Conservation (phyloP, 1,284 basidiomycete species). For the Leucoagaricus sp. region DNA sequence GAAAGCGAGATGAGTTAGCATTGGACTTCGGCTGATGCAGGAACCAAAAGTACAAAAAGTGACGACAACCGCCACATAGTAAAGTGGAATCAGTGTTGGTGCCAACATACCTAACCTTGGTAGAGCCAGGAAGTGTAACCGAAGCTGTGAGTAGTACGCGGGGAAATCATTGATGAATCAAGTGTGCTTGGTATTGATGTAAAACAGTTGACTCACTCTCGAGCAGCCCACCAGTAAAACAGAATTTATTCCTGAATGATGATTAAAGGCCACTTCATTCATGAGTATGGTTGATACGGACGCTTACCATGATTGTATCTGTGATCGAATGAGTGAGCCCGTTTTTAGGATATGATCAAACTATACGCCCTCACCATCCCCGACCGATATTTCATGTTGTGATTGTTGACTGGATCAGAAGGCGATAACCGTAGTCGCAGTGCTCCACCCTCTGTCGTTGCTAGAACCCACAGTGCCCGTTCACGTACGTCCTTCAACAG, state of each 20-base stretch:
- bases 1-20: conserved; percentile 51
- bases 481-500: neutral
- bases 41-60: neutral
- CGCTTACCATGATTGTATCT: conserved; percentile 36
- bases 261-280: neutral
- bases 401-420: conserved; percentile 26
- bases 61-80: neutral
- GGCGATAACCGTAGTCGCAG: conserved; percentile 26
- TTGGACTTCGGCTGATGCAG: conserved; percentile 41
- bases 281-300: neutral
- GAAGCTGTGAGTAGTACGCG: conserved; percentile 39
- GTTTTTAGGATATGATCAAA: neutral
- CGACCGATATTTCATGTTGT: conserved; percentile 29
- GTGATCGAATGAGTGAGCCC: neutral
- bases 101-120: conserved; percentile 38
- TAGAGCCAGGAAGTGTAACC: conserved; percentile 61
- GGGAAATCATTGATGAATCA: conserved; percentile 25
- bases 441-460: conserved; percentile 26
- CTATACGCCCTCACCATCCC: conserved; percentile 19
- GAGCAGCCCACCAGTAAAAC: conserved; percentile 77
- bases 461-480: conserved; percentile 13
- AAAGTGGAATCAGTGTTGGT: neutral
- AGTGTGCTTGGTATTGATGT: neutral
- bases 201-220: conserved; percentile 38
- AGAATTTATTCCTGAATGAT: conserved; percentile 60